Evolutionary conservation across 768 basidiomycete species (phyloP), one percentile per base, ranked within the genome.

Genomic region (Serpula lacrymans): DNA sequence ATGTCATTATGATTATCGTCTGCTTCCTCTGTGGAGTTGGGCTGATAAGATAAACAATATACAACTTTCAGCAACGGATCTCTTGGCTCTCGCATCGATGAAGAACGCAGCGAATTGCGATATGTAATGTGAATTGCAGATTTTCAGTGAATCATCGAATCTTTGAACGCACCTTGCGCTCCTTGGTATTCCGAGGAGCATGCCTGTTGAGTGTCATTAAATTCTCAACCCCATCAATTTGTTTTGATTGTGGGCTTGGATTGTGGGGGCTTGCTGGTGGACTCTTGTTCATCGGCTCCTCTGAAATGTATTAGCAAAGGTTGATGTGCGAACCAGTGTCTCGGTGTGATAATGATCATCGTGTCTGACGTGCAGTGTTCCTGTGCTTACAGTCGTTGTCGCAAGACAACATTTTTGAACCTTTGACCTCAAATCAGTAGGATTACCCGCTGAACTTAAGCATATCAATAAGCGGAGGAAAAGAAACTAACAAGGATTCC

Each of bases 401-500:
- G 23, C 18, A 38, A n/a, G 44, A 29, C 37, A 37, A 18, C 32
- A 27, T 38, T 31, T 3, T 29, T 10, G 28, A 39, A 32, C 32
- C 14, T 68, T 66, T 76, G 80, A 79, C 78, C 81, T 84, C 81
- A 80, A 77, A 82, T 82, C 80, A 79, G 79, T 74, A 78, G 78
- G 81, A 80, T 71, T 82, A 84, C 82, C 81, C 77, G 74, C 81
- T 81, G 79, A 82, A 84, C 78, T 84, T 84, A 82, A 84, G 82
- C 81, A 83, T 82, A 84, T 84, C 78, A 84, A 82, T 83, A 82
- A 85, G 82, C 76, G 77, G 81, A 84, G 82, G 82, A 84, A 84
- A 85, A 85, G 83, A 83, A 85, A 85, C 80, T 82, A 84, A 84
- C 82, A 76, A 82, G 82, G 82, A 83, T 84, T 84, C 78, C 80